These are phyloP conservation scores for Globisporangium iwayamae DNA, from an alignment of 352 stramenopile species.

Conservation along the genomic window DNA sequence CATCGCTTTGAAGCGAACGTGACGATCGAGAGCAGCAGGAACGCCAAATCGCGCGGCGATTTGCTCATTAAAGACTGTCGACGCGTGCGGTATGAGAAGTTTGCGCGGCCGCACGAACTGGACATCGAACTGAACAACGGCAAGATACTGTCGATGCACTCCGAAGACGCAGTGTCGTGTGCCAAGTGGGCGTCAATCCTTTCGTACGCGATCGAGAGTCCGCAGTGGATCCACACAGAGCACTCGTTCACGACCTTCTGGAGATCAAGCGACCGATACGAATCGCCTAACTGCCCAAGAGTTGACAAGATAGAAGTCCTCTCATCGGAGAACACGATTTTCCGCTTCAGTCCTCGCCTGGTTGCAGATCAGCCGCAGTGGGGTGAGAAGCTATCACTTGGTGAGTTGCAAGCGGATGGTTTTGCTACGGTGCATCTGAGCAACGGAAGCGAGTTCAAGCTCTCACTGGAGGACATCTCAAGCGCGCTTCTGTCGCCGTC, in stretches of 20 bases:
- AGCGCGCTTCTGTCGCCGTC: constrained; percentile 21
- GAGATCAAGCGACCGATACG: constrained; percentile 30
- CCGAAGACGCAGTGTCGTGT: constrained; percentile 29
- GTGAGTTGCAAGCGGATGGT: constrained; percentile 15
- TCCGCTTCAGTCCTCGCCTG: neutral
- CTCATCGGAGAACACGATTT: neutral
- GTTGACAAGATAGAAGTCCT: constrained; percentile 23
- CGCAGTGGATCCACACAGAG: constrained; percentile 36
- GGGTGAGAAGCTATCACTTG: constrained; percentile 33
- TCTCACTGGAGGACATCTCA: constrained; percentile 34
- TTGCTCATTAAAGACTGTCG: constrained; percentile 32
- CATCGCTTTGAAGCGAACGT: constrained; percentile 31
- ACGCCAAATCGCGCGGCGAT: constrained; percentile 21
- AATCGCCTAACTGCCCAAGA: constrained; percentile 28
- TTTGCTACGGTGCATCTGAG: constrained; percentile 22
- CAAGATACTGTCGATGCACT: constrained; percentile 28
- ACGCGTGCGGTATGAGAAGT: constrained; percentile 32
- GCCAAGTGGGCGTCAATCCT: constrained; percentile 36
- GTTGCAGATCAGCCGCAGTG: constrained; percentile 17
- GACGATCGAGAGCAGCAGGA: constrained; percentile 20
- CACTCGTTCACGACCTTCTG: constrained; percentile 28
- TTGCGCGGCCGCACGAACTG: constrained; percentile 32
- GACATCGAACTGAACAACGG: constrained; percentile 32
- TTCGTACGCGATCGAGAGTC: constrained; percentile 34
- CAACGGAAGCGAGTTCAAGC: constrained; percentile 27